Conservation (phyloP, 306 rosid genomes). For the Delonix regia region DNA sequence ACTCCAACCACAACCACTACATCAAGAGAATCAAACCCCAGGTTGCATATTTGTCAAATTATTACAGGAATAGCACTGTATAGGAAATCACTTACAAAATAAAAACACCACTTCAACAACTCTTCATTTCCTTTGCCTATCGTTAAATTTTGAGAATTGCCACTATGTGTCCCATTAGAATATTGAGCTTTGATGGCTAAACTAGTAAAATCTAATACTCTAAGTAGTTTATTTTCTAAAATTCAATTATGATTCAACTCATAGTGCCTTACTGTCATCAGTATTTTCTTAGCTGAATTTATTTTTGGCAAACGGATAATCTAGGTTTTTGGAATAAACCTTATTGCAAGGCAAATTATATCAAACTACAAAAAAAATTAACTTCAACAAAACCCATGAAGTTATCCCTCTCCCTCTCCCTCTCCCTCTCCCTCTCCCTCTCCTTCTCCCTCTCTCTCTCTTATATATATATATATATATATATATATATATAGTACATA, state of each 20-base stretch:
- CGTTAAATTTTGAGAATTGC: slow-evolving; percentile 8
- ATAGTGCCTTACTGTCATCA: neutral
- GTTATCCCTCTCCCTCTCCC: no score
- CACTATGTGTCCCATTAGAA: neutral
- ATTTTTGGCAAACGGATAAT: neutral
- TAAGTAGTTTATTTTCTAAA: neutral
- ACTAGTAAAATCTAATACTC: neutral
- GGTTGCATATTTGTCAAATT: neutral
- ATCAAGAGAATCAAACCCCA: slow-evolving; percentile 19
- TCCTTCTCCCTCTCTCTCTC: no score
- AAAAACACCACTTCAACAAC: slow-evolving; percentile 15
- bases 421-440: no score
- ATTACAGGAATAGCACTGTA: neutral
- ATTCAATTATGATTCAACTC: neutral
- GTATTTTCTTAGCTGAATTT: no score
- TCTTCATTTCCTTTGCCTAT: neutral
- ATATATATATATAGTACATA: neutral
- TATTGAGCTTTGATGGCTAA: neutral
- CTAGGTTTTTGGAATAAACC: neutral
- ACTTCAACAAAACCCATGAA: neutral
- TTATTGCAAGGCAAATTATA: neutral
- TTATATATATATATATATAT: no score
- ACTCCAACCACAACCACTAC: slow-evolving; percentile 27
- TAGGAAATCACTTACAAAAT: neutral
- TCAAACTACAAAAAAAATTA: neutral